phyloP scores from a whole-genome alignment of 441 rosid genomes.

The Erysimum cheiri region DNA sequence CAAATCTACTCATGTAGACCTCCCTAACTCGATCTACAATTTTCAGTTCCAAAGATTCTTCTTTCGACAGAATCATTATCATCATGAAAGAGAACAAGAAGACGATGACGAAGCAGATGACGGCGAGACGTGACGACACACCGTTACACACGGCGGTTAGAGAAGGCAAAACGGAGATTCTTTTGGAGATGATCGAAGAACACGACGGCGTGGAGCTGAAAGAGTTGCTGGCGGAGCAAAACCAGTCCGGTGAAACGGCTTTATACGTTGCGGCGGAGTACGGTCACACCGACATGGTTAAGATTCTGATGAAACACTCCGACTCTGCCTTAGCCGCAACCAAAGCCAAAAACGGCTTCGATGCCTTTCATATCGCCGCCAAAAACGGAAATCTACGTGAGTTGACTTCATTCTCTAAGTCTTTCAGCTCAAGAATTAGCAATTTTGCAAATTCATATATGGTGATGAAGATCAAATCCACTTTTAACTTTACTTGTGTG shows the following conservation, averaged over 20 bases:
- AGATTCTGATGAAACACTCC: slow-evolving; percentile 62
- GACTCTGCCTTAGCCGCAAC: slow-evolving; percentile 58
- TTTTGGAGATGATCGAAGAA: slow-evolving; percentile 53
- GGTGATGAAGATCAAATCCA: background rate
- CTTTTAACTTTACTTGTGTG: background rate
- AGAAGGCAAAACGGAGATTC: slow-evolving; percentile 56
- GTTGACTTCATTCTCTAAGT: slow-evolving; percentile 28
- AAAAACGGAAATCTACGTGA: slow-evolving; percentile 79
- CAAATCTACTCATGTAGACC: slow-evolving; percentile 19
- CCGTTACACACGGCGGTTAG: slow-evolving; percentile 71
- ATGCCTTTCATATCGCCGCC: slow-evolving; percentile 87
- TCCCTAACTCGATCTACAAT: slow-evolving; percentile 11
- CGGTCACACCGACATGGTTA: slow-evolving; percentile 66
- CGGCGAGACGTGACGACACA: slow-evolving; percentile 75
- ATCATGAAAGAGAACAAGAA: slow-evolving; percentile 43
- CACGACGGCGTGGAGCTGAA: slow-evolving; percentile 47
- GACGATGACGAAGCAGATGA: slow-evolving; percentile 75
- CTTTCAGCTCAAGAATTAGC: background rate
- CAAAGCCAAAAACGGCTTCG: slow-evolving; percentile 78
- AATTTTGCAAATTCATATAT: background rate
- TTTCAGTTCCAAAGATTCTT: background rate
- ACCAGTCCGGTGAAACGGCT: slow-evolving; percentile 82
- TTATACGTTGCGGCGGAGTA: slow-evolving; percentile 77
- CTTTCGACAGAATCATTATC: slow-evolving; percentile 1
- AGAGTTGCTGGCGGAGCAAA: slow-evolving; percentile 60